Base-by-base conservation (phyloP, 2,329 filamentous ascomycete species). In the Metarhizium guizhouense region DNA sequence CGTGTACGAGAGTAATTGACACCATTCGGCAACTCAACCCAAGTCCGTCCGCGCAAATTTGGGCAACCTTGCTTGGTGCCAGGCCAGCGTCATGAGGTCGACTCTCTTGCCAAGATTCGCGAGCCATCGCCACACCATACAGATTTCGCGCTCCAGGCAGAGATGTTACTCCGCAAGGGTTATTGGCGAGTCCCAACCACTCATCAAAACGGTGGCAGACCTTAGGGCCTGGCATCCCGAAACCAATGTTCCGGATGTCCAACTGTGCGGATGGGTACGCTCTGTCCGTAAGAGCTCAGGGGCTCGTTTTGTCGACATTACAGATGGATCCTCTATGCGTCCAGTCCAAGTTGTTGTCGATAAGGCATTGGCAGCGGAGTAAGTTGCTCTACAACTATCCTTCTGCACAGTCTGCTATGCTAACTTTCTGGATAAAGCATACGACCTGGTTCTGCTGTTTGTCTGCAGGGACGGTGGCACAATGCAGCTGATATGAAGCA, bases 231-330 rank as follows among this genome's bases (percentile, higher is more conserved):
- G 75, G 70, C 73, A 72, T 45, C 77, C 80, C 2, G 61, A 68
- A 18, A 68, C 72, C 38, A 65, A 72, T 49, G 71, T 75, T 45
- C 62, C 70, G n/a, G 69, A 78, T 63, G 76, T 87, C 51, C 78
- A 79, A 56, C 76, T 96, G 62, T 81, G 87, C 67, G 93, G 92
- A 58, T 93, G 87, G 74, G 80, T 96, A 55, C 83, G 89, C 60
- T 93, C 90, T 4, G 85, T 96, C 58, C 82, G 93, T 59, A 88
- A 90, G 69, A 91, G 95, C 76, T 95, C 96, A 69, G 81, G 81
- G 25, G 78, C 87, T 57, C 85, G 87, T 5, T 97, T 99, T 73
- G 86, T 92, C 53, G 83, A 90, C 57, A 77, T 97, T 53, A 86
- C 87, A 11, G 94, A 99, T 76, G 94, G 94, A 48, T 95, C 91